A percentile compares a stretch with the other conserved stretches of the same genome.
Conservation (phyloP, 768 basidiomycete genomes). For the Suillus hirtellus region DNA sequence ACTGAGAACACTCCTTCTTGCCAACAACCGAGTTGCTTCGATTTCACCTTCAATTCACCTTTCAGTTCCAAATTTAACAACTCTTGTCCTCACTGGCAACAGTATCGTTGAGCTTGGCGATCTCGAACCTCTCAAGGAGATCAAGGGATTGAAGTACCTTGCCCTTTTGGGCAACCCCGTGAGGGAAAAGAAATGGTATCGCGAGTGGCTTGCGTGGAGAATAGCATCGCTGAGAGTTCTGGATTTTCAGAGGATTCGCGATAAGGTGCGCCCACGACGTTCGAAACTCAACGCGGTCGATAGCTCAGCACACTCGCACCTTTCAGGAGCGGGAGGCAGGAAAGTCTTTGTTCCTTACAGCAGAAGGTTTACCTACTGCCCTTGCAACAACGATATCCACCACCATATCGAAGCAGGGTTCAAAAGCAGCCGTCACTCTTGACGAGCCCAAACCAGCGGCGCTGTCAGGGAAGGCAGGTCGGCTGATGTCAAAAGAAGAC, state of each 20-base stretch:
- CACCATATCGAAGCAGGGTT: slow-evolving; percentile 64
- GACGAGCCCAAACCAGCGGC: slow-evolving; percentile 75
- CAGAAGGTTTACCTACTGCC: slow-evolving; percentile 73
- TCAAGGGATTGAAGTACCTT: slow-evolving; percentile 72
- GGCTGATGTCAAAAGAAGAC: slow-evolving; percentile 90
- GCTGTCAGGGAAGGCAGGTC: slow-evolving; percentile 67
- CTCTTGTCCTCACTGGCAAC: slow-evolving; percentile 84
- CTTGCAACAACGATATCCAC: slow-evolving; percentile 78
- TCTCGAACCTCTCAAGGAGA: slow-evolving; percentile 78
- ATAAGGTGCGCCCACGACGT: slow-evolving; percentile 73
- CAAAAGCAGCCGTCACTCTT: slow-evolving; percentile 63
- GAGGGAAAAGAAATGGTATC: slow-evolving; percentile 91
- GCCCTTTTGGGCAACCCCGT: slow-evolving; percentile 83
- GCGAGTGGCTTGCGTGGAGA: slow-evolving; percentile 93
- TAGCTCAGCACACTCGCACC: slow-evolving; percentile 27
- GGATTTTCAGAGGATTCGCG: slow-evolving; percentile 93
- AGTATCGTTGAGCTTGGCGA: slow-evolving; percentile 79
- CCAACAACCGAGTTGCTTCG: slow-evolving; percentile 85
- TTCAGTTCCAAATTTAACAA: slow-evolving; percentile 81
- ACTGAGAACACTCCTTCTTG: slow-evolving; percentile 78
- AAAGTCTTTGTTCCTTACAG: slow-evolving; percentile 76
- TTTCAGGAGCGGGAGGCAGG: slow-evolving; percentile 77
- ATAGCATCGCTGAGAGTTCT: slow-evolving; percentile 86
- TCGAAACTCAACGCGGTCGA: slow-evolving; percentile 18
- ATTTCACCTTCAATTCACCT: slow-evolving; percentile 82